A percentile compares a stretch with the other conserved stretches of the same genome.
Evolutionary conservation across 148 eudicot genomes (phyloP).

Genomic region (Nepenthes gracilis): DNA sequence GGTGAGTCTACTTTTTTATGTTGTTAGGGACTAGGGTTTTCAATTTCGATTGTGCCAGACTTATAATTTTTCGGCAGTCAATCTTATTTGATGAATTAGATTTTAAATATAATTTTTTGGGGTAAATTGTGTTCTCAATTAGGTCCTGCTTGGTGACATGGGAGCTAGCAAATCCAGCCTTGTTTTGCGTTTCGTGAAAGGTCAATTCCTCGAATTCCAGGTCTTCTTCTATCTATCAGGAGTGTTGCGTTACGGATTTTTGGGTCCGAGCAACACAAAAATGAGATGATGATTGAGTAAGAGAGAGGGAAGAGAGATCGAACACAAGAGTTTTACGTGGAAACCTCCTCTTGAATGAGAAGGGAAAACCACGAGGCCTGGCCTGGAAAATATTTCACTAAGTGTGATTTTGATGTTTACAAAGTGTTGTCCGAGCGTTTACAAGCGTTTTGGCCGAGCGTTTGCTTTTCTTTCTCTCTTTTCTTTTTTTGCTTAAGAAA

Average conservation of each 20-base stretch:
- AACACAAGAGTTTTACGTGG: no score
- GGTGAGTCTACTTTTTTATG: conserved; percentile 24
- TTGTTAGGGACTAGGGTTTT: neutral
- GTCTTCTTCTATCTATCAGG: conserved; percentile 15
- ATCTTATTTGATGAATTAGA: neutral
- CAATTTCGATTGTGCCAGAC: neutral
- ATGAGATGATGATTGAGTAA: no score
- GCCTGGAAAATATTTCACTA: no score
- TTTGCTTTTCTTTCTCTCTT: no score
- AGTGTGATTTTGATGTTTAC: no score
- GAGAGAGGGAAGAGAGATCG: no score
- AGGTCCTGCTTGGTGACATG: conserved; percentile 99
- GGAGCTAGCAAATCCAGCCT: conserved; percentile 98
- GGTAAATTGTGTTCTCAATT: neutral
- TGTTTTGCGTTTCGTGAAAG: conserved; percentile 91
- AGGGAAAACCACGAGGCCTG: no score
- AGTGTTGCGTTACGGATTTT: neutral
- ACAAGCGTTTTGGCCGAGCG: no score
- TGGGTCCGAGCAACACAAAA: no score
- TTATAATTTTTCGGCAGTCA: neutral
- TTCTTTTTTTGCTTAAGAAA: no score
- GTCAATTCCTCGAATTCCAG: conserved; percentile 93
- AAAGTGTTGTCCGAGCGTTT: no score
- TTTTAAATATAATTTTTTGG: neutral
- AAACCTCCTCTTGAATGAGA: no score